phyloP scores from a whole-genome alignment of 2,329 filamentous ascomycete genomes.

The Bipolaris gigantea region DNA sequence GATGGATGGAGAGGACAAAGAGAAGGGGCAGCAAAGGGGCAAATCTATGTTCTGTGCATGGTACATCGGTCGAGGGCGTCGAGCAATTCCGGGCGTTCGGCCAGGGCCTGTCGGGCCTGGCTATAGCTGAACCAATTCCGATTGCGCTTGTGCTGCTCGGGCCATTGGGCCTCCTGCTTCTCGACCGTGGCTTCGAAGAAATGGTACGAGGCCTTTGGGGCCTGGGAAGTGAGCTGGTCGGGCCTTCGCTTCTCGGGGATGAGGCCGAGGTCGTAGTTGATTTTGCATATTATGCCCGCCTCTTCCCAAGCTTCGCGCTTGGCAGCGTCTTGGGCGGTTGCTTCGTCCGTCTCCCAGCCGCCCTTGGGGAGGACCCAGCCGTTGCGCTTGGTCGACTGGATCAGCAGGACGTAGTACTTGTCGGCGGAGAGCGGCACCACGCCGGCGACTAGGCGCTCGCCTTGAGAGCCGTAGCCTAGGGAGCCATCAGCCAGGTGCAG shows the following conservation, averaged over 20 bases:
- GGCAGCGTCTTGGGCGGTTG: slow-evolving; percentile 78
- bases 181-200: slow-evolving; percentile 89
- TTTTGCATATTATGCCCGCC: slow-evolving; percentile 83
- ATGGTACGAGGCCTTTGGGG: slow-evolving; percentile 76
- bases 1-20: slow-evolving; percentile 13
- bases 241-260: slow-evolving; percentile 77
- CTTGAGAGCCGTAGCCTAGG: slow-evolving; percentile 85
- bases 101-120: slow-evolving; percentile 77
- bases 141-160: slow-evolving; percentile 88
- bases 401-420: slow-evolving; percentile 85
- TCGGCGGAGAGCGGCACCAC: slow-evolving; percentile 87
- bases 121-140: slow-evolving; percentile 86
- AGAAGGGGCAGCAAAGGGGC: slow-evolving; percentile 13
- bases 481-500: slow-evolving; percentile 16
- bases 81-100: slow-evolving; percentile 79
- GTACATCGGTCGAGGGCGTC: slow-evolving; percentile 84
- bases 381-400: slow-evolving; percentile 86
- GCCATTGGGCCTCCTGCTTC: slow-evolving; percentile 85
- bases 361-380: slow-evolving; percentile 98
- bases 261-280: slow-evolving; percentile 81
- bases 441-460: slow-evolving; percentile 92
- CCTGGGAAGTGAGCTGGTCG: slow-evolving; percentile 55
- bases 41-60: slow-evolving; percentile 43
- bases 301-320: slow-evolving; percentile 97
- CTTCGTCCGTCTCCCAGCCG: slow-evolving; percentile 95